Evolutionary conservation across 2,329 filamentous ascomycete genomes (phyloP).

Genomic region (Phialemonium atrogriseum): DNA sequence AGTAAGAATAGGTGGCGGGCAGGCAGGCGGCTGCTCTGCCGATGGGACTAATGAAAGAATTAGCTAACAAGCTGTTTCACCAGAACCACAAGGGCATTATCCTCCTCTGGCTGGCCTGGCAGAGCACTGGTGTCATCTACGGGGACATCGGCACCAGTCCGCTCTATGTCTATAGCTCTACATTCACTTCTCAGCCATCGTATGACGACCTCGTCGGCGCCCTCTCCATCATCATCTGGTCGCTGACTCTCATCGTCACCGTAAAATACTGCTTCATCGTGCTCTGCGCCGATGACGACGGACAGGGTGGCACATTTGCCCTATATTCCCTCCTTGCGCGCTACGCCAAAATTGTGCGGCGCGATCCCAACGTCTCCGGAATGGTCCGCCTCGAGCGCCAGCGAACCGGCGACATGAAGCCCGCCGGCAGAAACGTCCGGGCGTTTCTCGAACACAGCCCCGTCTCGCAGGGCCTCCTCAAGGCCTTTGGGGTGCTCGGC

Average conservation of each 20-base stretch:
- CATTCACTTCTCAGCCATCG: slow-evolving; percentile 47
- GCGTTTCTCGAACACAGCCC: slow-evolving; percentile 48
- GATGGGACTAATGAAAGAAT: neutral
- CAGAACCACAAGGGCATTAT: slow-evolving; percentile 15
- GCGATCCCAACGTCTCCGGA: slow-evolving; percentile 48
- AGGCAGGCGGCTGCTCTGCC: no score
- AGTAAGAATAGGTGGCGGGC: slow-evolving; percentile 9
- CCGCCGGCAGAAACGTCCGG: slow-evolving; percentile 43
- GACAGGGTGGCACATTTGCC: slow-evolving; percentile 62
- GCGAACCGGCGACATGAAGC: slow-evolving; percentile 44
- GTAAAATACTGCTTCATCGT: slow-evolving; percentile 62
- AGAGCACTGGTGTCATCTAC: slow-evolving; percentile 59
- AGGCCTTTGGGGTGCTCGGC: slow-evolving; percentile 54
- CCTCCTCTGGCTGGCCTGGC: slow-evolving; percentile 45
- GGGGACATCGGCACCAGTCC: slow-evolving; percentile 58
- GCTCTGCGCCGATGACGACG: slow-evolving; percentile 59
- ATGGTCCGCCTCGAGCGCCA: slow-evolving; percentile 52
- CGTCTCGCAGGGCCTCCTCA: slow-evolving; percentile 43
- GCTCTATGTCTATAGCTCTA: slow-evolving; percentile 65
- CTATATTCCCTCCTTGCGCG: slow-evolving; percentile 57
- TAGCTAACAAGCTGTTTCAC: slow-evolving; percentile 5
- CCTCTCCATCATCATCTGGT: slow-evolving; percentile 62
- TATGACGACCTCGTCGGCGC: slow-evolving; percentile 55
- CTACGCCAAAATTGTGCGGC: slow-evolving; percentile 51
- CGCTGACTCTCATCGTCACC: slow-evolving; percentile 59